phyloP scores from a whole-genome alignment of 2,329 filamentous ascomycete species.

The Aspergillus calidoustus region DNA sequence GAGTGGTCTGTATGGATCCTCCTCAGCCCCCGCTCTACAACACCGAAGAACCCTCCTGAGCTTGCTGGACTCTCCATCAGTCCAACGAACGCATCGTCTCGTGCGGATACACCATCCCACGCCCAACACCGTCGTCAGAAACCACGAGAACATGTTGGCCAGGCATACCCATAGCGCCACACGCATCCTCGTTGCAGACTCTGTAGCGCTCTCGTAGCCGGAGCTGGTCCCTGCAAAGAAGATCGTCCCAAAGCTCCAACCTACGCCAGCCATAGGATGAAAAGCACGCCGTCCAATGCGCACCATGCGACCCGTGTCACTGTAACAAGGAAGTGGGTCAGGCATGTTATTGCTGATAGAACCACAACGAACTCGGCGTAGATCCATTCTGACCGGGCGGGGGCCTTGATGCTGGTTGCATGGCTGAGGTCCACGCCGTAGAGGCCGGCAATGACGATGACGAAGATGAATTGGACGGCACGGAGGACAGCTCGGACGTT shows the following conservation, averaged over 20 bases:
- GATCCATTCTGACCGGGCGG: constrained; percentile 23
- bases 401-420: constrained; percentile 16
- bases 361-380: constrained; percentile 24
- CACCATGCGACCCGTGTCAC: neutral
- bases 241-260: constrained; percentile 7
- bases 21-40: neutral
- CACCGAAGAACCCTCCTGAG: neutral
- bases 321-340: constrained; percentile 15
- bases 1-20: neutral
- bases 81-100: neutral
- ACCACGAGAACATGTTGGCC: constrained; percentile 10
- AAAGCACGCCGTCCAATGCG: neutral
- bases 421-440: constrained; percentile 27
- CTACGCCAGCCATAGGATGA: constrained; percentile 18
- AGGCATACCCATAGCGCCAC: constrained; percentile 7
- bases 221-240: neutral
- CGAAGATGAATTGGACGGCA: constrained; percentile 24
- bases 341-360: constrained; percentile 22
- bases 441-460: constrained; percentile 21
- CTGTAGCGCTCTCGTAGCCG: neutral
- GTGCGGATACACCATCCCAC: constrained; percentile 5
- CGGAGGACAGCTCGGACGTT: constrained; percentile 20
- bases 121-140: constrained; percentile 6
- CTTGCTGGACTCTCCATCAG: neutral
- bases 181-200: constrained; percentile 1